A percentile compares a stretch with the other conserved stretches of the same genome.
Evolutionary conservation across 1,284 basidiomycete genomes (phyloP).

Genomic region (Ustilago shanxiensis): DNA sequence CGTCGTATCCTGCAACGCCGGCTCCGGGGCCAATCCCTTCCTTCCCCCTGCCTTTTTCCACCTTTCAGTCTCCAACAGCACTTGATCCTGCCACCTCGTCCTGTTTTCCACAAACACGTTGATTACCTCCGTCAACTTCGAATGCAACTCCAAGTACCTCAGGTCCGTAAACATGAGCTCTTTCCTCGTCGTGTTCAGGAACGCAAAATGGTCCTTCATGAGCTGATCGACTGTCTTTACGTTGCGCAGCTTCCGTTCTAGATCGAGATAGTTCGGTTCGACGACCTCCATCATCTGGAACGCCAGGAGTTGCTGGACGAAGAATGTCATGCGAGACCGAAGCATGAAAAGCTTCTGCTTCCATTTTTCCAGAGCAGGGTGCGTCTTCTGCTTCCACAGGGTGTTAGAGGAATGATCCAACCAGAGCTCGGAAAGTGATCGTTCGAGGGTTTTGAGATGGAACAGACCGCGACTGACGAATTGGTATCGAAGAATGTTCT

Average conservation of each 20-base stretch:
- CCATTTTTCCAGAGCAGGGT: conserved; percentile 62
- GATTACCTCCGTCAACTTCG: conserved; percentile 59
- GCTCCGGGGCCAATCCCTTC: conserved; percentile 31
- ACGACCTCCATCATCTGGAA: conserved; percentile 67
- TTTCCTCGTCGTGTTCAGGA: conserved; percentile 66
- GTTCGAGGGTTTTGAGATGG: conserved; percentile 66
- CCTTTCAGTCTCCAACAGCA: conserved; percentile 52
- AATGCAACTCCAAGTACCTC: conserved; percentile 60
- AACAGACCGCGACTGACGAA: conserved; percentile 66
- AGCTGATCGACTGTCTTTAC: conserved; percentile 68
- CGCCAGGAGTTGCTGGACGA: conserved; percentile 67
- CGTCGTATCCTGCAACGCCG: conserved; percentile 36
- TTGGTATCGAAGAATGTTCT: conserved; percentile 69
- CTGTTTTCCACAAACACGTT: conserved; percentile 62
- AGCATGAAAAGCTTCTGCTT: conserved; percentile 66
- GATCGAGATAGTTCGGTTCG: conserved; percentile 66
- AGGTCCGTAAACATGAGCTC: conserved; percentile 69
- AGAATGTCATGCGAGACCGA: conserved; percentile 66
- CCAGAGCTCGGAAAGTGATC: conserved; percentile 64
- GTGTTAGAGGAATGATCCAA: conserved; percentile 53
- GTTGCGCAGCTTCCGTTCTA: conserved; percentile 59
- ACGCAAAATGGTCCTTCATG: conserved; percentile 68
- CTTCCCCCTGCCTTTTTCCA: conserved; percentile 45
- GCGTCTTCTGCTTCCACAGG: conserved; percentile 58
- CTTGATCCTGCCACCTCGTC: conserved; percentile 57